A percentile compares a stretch with the other conserved stretches of the same genome.
Evolutionary conservation across 2,329 filamentous ascomycete species (phyloP).

Genomic region (Dichotomopilus funicola): DNA sequence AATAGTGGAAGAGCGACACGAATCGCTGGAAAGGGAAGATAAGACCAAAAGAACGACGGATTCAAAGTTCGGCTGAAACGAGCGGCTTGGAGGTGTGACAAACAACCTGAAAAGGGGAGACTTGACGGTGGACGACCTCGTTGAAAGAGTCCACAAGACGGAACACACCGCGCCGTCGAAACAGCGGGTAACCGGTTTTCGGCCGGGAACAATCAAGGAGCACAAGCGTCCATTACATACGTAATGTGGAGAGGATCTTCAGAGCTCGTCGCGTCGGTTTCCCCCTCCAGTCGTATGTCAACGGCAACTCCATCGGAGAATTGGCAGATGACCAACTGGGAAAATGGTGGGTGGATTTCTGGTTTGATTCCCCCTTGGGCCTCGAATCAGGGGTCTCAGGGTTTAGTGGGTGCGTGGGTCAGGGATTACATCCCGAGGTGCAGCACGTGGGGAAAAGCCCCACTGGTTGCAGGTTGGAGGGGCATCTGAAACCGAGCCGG

Average conservation of each 20-base stretch:
- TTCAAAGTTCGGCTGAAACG: not conserved
- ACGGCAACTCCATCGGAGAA: not conserved
- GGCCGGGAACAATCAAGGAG: not conserved
- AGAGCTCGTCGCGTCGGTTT: not conserved
- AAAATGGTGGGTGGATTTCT: not conserved
- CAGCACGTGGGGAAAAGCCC: no score
- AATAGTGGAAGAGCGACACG: not conserved
- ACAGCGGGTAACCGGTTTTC: not conserved
- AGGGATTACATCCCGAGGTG: no score
- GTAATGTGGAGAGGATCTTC: not conserved
- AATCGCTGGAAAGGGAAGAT: not conserved
- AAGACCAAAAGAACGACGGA: no score
- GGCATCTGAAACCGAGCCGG: no score
- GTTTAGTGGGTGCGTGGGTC: no score
- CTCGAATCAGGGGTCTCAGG: no score
- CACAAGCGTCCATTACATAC: not conserved
- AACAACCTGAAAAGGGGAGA: not conserved
- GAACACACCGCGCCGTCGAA: not conserved
- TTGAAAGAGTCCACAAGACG: no score
- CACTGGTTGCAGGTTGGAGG: no score
- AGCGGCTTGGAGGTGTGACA: not conserved
- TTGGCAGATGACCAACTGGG: not conserved
- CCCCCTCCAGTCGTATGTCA: not conserved
- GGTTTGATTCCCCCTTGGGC: no score
- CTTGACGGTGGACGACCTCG: no score